These are phyloP conservation scores for Solanum hybrid DNA, from an alignment of 305 asterid genomes.

Conservation along the genomic window DNA sequence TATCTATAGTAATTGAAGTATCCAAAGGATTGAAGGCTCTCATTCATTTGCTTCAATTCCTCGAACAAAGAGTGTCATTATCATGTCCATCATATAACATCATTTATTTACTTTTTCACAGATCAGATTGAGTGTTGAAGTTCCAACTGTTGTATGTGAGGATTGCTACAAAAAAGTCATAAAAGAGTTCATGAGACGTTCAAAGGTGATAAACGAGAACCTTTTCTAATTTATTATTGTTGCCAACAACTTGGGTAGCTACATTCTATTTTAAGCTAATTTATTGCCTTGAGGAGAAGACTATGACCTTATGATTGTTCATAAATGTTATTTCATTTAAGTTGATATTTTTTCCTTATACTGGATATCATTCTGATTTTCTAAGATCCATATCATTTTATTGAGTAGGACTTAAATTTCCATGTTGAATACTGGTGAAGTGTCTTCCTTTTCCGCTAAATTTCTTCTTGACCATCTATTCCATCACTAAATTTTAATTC, in stretches of 20 bases:
- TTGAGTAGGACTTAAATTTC: neutral
- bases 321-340: neutral
- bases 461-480: neutral
- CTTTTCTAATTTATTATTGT: neutral
- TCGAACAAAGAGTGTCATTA: neutral
- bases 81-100: neutral
- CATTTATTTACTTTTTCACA: slow-evolving; percentile 8
- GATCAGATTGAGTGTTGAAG: slow-evolving; percentile 83
- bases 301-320: neutral
- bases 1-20: neutral
- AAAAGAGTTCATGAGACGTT: slow-evolving; percentile 49
- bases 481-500: neutral
- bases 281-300: neutral
- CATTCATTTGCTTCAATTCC: neutral
- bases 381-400: neutral
- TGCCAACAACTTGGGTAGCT: neutral
- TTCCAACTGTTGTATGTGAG: slow-evolving; percentile 74
- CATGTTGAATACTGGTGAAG: neutral
- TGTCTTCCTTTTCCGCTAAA: neutral
- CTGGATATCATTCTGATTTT: neutral
- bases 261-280: neutral
- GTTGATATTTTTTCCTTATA: neutral
- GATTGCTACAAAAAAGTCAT: slow-evolving; percentile 68
- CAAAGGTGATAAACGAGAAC: slow-evolving; percentile 42
- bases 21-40: neutral